Conservation (phyloP, 345 rosid genomes). For the Citrus mangshanensis region DNA sequence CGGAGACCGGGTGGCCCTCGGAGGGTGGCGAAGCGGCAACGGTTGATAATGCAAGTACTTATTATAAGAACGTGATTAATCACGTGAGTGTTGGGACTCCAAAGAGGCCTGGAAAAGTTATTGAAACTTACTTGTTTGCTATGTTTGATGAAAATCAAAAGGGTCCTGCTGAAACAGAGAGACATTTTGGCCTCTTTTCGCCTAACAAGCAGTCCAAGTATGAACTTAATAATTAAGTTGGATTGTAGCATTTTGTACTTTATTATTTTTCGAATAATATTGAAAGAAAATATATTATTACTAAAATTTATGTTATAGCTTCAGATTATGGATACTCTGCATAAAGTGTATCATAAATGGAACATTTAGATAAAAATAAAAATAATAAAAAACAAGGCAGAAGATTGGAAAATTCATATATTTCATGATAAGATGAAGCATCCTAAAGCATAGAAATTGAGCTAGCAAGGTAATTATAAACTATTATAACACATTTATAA, state of each 20-base stretch:
- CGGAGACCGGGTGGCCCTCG: conserved; percentile 33
- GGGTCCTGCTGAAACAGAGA: neutral
- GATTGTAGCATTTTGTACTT: no score
- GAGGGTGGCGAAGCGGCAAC: conserved; percentile 12
- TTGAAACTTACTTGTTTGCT: neutral
- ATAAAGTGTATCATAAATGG: no score
- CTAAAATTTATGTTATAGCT: no score
- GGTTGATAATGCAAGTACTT: conserved; percentile 16
- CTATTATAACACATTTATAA: no score
- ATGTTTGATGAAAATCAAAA: conserved; percentile 8
- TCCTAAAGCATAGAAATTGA: neutral
- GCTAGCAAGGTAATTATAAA: no score
- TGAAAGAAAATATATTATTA: no score
- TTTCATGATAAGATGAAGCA: neutral
- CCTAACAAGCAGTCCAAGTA: neutral
- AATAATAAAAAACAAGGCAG: no score
- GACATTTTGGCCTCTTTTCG: neutral
- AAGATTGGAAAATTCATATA: no score
- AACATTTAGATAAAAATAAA: no score
- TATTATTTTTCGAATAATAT: no score
- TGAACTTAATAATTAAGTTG: no score
- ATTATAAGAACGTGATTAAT: conserved; percentile 14
- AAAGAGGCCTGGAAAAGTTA: neutral
- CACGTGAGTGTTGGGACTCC: conserved; percentile 13
- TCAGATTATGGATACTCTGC: no score